These are phyloP conservation scores for Russula sp. DNA, from an alignment of 768 basidiomycete genomes.

Conservation along the genomic window DNA sequence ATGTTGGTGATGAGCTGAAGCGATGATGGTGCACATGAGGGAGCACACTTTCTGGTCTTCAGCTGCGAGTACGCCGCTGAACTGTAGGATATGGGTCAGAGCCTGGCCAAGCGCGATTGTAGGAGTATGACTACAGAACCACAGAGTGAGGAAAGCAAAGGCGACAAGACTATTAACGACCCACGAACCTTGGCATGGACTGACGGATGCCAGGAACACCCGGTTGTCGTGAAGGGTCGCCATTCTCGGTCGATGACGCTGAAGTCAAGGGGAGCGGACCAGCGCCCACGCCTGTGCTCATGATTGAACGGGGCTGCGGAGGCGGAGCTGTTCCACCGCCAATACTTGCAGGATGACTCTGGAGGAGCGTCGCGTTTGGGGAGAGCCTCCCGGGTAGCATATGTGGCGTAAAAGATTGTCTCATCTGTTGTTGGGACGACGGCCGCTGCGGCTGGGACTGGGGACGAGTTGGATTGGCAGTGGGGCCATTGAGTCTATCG, in stretches of 20 bases:
- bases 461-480: slow-evolving; percentile 26
- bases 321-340: slow-evolving; percentile 4
- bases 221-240: slow-evolving; percentile 12
- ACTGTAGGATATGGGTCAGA: slow-evolving; percentile 55
- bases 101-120: slow-evolving; percentile 53
- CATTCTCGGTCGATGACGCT: slow-evolving; percentile 14
- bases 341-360: slow-evolving; percentile 22
- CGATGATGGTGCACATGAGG: not conserved
- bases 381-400: slow-evolving; percentile 32
- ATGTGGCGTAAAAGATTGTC: slow-evolving; percentile 43
- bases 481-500: slow-evolving; percentile 4
- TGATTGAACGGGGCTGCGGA: slow-evolving; percentile 10
- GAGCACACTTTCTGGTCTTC: slow-evolving; percentile 43
- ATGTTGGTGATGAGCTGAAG: not conserved
- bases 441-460: slow-evolving; percentile 22
- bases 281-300: not conserved
- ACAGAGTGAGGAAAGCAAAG: not conserved
- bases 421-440: slow-evolving; percentile 39
- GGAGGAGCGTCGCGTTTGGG: slow-evolving; percentile 22
- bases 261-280: slow-evolving; percentile 12
- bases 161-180: not conserved
- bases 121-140: not conserved
- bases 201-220: slow-evolving; percentile 7
- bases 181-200: slow-evolving; percentile 10
- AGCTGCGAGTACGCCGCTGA: slow-evolving; percentile 55